Percentiles rank a stretch among this genome's conserved stretches.
These are phyloP conservation scores for Nannochloropsis gaditana DNA, from an alignment of 108 stramenopile species.

Conservation along the genomic window DNA sequence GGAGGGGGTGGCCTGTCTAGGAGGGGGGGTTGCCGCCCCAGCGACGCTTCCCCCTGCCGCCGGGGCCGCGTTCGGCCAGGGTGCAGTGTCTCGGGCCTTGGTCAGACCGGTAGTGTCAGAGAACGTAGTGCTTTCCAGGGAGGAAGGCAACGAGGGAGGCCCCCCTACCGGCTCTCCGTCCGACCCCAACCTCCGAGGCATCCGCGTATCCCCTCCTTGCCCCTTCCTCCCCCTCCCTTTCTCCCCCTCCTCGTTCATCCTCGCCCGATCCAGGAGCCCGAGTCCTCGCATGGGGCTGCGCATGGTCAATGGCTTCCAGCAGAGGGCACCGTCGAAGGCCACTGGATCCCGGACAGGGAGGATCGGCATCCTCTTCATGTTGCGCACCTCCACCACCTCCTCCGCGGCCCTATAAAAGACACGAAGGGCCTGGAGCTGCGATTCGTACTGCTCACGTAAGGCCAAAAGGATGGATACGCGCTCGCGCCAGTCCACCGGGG, in stretches of 20 bases:
- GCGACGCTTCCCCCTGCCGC: neutral
- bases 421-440: neutral
- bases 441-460: neutral
- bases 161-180: too few relatives aligned
- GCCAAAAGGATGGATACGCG: neutral
- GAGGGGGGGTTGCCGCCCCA: neutral
- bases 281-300: neutral
- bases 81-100: neutral
- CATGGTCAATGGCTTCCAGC: neutral
- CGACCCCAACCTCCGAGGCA: too few relatives aligned
- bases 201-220: neutral
- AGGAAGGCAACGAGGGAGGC: too few relatives aligned
- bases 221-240: neutral
- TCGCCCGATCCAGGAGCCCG: neutral
- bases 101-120: too few relatives aligned
- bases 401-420: neutral
- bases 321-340: neutral
- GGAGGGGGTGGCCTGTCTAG: neutral
- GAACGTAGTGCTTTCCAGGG: too few relatives aligned
- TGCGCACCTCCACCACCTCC: neutral
- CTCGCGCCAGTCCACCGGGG: neutral
- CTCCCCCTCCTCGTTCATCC: neutral
- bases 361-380: neutral
- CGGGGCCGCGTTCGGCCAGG: neutral
- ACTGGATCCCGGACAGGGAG: neutral